Base-by-base conservation (phyloP, 495 filamentous ascomycete species). In the Glonium stellatum region DNA sequence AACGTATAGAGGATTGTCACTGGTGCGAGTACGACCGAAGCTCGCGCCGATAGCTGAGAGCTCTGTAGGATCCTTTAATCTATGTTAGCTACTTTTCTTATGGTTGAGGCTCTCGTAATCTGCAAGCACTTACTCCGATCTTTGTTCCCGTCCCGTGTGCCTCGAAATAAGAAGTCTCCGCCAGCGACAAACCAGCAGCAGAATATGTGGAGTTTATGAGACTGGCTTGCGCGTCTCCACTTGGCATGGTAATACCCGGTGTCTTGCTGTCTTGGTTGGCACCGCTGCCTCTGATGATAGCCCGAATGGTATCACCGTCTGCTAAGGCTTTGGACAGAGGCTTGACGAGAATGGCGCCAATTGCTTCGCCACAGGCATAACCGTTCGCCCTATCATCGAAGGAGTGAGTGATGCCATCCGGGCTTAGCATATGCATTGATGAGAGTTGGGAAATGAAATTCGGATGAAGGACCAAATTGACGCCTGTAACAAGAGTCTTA, bases 61-160 rank as follows among this genome's bases (percentile, higher is more conserved):
- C 64, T 89, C 86, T 0, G 82, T 75, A 0, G 84, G 83, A 65
- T 89, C 86, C 3, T n/a, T n/a, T n/a, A n/a, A n/a, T n/a, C n/a
- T n/a, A n/a, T n/a, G n/a, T n/a, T n/a, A n/a, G n/a, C n/a, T n/a
- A n/a, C n/a, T n/a, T n/a, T n/a, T n/a, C n/a, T n/a, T n/a, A n/a
- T n/a, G n/a, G n/a, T n/a, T n/a, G n/a, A n/a, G n/a, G n/a, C n/a
- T n/a, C n/a, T n/a, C n/a, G n/a, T n/a, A n/a, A n/a, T n/a, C n/a
- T n/a, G n/a, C n/a, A n/a, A n/a, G n/a, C n/a, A n/a, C n/a, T n/a
- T n/a, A n/a, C n/a, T n/a, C 63, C 63, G 6, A 62, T 54, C 5
- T 13, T n/a, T 18, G 63, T 65, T 11, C 58, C 63, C 1, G 63
- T 65, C 4, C 63, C 63, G 42, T 65, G 63, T 0, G 54, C 52